Percentiles rank a stretch among this genome's conserved stretches.
These are phyloP conservation scores for Castanea sativa DNA, from an alignment of 306 rosid genomes.

Conservation along the genomic window DNA sequence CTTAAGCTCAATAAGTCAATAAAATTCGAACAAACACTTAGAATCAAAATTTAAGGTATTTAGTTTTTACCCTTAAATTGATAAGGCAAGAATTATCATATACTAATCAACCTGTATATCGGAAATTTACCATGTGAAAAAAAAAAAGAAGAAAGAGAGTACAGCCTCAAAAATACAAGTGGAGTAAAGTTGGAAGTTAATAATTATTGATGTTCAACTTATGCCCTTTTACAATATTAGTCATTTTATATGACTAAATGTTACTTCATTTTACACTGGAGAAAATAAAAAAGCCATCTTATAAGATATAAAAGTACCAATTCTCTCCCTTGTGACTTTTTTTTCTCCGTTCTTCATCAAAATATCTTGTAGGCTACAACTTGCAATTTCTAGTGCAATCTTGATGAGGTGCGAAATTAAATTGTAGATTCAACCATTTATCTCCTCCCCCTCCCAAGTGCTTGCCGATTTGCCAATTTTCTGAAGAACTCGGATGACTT, in stretches of 20 bases:
- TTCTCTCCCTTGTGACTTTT: background rate
- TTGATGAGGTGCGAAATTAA: background rate
- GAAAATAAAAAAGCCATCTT: background rate
- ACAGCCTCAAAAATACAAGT: background rate
- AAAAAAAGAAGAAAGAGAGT: background rate
- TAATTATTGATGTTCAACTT: background rate
- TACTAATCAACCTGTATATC: background rate
- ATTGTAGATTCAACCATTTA: constrained; percentile 19
- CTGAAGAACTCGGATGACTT: constrained; percentile 63
- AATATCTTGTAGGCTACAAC: background rate
- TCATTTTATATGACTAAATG: background rate
- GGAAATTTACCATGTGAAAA: background rate
- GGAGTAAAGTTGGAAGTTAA: background rate
- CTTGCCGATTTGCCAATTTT: constrained; percentile 63
- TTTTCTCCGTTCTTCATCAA: background rate
- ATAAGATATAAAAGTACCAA: background rate
- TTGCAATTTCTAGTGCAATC: background rate
- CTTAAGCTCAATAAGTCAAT: no score
- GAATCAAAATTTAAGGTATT: background rate
- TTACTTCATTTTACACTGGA: no score
- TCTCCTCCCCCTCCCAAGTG: constrained; percentile 49
- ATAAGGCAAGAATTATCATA: no score
- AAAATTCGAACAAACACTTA: background rate
- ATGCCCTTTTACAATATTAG: background rate
- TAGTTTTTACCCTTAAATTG: no score